phyloP scores from a whole-genome alignment of 768 basidiomycete genomes.

The Macrolepiota dolichaula region DNA sequence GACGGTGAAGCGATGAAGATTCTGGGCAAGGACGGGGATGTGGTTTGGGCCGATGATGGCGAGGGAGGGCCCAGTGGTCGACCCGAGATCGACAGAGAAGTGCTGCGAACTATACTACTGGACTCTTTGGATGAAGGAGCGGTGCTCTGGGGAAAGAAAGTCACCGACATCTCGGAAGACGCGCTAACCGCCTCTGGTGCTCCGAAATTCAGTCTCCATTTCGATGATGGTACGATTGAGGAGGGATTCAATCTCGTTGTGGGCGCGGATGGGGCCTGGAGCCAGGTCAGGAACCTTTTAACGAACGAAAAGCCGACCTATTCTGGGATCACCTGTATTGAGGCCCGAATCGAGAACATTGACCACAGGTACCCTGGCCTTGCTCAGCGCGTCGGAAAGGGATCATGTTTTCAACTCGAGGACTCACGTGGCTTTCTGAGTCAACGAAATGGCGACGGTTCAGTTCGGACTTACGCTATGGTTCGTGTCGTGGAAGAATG shows the following conservation, averaged over 20 bases:
- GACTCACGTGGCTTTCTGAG: too few species aligned
- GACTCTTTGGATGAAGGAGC: constrained; percentile 18
- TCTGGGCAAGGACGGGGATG: constrained; percentile 12
- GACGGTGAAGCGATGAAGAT: constrained; percentile 15
- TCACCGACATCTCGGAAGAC: constrained; percentile 11
- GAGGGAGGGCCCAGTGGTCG: constrained; percentile 10
- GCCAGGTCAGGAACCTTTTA: constrained; percentile 30
- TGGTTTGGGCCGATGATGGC: constrained; percentile 7
- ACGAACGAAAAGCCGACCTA: constrained; percentile 26
- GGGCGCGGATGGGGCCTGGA: constrained; percentile 34
- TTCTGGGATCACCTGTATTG: constrained; percentile 22
- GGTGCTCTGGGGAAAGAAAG: constrained; percentile 20
- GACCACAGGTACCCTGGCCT: too few species aligned
- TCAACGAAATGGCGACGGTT: too few species aligned
- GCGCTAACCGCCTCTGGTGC: not conserved
- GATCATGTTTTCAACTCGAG: too few species aligned
- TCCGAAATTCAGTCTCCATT: constrained; percentile 13
- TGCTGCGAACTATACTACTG: constrained; percentile 22
- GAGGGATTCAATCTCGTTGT: constrained; percentile 20
- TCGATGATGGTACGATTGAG: constrained; percentile 12
- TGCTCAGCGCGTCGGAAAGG: too few species aligned
- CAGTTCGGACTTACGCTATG: too few species aligned
- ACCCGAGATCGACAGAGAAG: constrained; percentile 24
- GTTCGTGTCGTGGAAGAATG: constrained; percentile 11
- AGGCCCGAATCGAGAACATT: too few species aligned